phyloP scores from a whole-genome alignment of 2,329 filamentous ascomycete species.

The Sphaerulina vaccinii region DNA sequence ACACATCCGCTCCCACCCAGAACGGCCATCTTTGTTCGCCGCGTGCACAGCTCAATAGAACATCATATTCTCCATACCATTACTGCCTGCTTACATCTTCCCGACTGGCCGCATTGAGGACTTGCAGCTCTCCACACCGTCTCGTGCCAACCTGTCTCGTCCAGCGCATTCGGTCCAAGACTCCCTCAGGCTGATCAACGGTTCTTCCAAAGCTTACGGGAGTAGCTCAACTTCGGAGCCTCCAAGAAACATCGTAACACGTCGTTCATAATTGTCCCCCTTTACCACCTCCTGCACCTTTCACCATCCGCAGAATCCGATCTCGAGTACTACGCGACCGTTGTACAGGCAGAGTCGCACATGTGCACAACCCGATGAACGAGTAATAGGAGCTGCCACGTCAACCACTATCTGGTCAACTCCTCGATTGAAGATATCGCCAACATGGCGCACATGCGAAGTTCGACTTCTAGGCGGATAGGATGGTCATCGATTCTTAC shows the following conservation, averaged over 20 bases:
- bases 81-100: background rate
- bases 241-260: constrained; percentile 9
- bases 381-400: constrained; percentile 22
- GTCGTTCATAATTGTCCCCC: background rate
- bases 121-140: background rate
- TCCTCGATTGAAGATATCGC: background rate
- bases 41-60: constrained; percentile 19
- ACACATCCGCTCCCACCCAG: background rate
- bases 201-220: too few relatives aligned
- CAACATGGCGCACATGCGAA: constrained; percentile 21
- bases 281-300: background rate
- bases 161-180: constrained; percentile 6
- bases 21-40: constrained; percentile 16
- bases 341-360: background rate
- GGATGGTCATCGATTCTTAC: constrained; percentile 20
- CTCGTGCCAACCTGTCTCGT: constrained; percentile 4
- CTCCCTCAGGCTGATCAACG: too few relatives aligned
- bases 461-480: constrained; percentile 10
- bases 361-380: constrained; percentile 12
- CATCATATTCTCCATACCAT: background rate
- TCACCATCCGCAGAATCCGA: background rate
- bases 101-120: background rate
- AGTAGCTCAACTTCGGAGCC: background rate
- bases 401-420: constrained; percentile 6
- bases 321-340: background rate